Evolutionary conservation across 225 moss, liverwort and hornwort species (phyloP), one percentile per base, ranked within the genome.

Genomic region (Pseudoscleropodium purum): DNA sequence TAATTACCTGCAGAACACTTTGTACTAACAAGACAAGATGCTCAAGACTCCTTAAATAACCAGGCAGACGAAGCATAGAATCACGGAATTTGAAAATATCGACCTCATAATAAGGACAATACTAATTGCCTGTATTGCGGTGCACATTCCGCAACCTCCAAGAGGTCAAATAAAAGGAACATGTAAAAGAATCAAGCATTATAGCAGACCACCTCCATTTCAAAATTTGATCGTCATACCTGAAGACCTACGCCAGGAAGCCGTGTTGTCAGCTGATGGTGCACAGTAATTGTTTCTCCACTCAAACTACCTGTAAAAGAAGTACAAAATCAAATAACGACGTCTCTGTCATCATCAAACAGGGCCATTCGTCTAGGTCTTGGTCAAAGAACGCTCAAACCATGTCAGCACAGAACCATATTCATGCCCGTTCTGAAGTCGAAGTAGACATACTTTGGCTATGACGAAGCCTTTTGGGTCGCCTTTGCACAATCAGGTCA

Each of bases 241-340:
- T 95, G 91, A 86, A 96, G 94, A 70, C 96, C 96, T 57, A 97
- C 94, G 73, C 91, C 87, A 89, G 79, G 88, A 51, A 97, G 94
- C 84, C 74, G 91, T 57, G 96, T 96, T 63, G 92, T 90, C 85
- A 96, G 80, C 81, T 93, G 93, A 93, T 97, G 97, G 89, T 95
- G 94, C 36, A 97, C 84, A 49, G 88, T 90, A 52, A 96, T 73
- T 65, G 79, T 75, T 84, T 95, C 89, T 82, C 86, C 90, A 85
- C 36, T 80, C 75, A 62, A 74, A 66, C 74, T 43, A n/a, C 79
- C 93, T 91, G 77, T 51, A 86, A 47, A 23, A 77, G 86, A 89
- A 65, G 77, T 51, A 31, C 16, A 69, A 65, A 72, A 74, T 39
- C 6, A 67, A 64, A 60, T 25, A 18, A 67, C 14, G 52, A 72